Percentiles rank a stretch among this genome's conserved stretches.
Evolutionary conservation across 208 protist genomes (phyloP).

Genomic region (Trypanosoma brucei): DNA sequence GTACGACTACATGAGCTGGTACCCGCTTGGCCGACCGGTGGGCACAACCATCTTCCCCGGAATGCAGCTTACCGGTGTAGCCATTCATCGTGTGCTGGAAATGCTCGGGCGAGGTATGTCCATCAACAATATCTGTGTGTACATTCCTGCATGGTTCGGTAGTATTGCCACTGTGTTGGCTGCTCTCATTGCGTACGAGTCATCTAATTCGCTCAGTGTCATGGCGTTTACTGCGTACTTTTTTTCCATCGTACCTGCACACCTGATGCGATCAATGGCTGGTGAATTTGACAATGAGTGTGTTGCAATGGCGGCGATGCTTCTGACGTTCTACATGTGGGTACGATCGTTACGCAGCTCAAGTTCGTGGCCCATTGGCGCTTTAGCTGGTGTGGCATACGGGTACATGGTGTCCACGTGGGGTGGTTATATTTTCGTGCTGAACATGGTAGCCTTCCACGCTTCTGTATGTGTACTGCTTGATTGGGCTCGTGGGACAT

Average conservation of each 20-base stretch:
- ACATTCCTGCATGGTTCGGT: slow-evolving; percentile 93
- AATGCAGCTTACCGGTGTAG: slow-evolving; percentile 94
- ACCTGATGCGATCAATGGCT: slow-evolving; percentile 97
- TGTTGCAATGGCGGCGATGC: slow-evolving; percentile 95
- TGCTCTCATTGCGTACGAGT: slow-evolving; percentile 75
- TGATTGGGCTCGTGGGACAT: slow-evolving; percentile 64
- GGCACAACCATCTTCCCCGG: slow-evolving; percentile 98
- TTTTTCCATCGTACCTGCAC: slow-evolving; percentile 60
- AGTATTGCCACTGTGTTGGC: slow-evolving; percentile 86
- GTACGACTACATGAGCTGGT: slow-evolving; percentile 98
- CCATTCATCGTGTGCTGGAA: slow-evolving; percentile 88
- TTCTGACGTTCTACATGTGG: slow-evolving; percentile 94
- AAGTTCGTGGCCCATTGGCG: slow-evolving; percentile 46
- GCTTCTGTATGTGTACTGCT: slow-evolving; percentile 84
- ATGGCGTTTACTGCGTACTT: slow-evolving; percentile 81
- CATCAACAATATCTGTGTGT: slow-evolving; percentile 96
- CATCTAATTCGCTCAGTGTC: slow-evolving; percentile 64
- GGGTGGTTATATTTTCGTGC: slow-evolving; percentile 98
- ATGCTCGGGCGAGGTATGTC: slow-evolving; percentile 70
- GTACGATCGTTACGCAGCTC: slow-evolving; percentile 47
- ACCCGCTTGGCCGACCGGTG: slow-evolving; percentile 97
- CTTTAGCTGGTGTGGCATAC: slow-evolving; percentile 63
- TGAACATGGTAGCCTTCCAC: slow-evolving; percentile 96
- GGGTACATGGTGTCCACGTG: slow-evolving; percentile 93
- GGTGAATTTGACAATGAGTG: slow-evolving; percentile 99